Percentiles rank a stretch among this genome's conserved stretches.
These are phyloP conservation scores for Alternaria conjuncta DNA, from an alignment of 2,329 filamentous ascomycete species.

Conservation along the genomic window DNA sequence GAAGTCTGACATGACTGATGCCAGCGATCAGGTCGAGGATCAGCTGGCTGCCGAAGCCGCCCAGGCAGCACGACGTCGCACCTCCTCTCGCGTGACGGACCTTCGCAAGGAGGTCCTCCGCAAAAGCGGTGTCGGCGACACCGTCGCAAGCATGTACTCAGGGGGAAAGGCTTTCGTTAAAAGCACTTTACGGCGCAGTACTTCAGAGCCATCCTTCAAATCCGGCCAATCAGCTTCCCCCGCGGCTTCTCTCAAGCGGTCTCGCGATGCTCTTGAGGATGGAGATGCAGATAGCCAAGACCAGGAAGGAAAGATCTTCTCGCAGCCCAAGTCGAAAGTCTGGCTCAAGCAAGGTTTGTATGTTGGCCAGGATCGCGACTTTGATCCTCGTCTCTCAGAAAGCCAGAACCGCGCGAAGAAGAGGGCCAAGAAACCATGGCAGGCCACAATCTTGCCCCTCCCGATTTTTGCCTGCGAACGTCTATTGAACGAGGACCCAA, in stretches of 20 bases:
- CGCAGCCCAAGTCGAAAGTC: conserved; percentile 65
- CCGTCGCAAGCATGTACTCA: conserved; percentile 41
- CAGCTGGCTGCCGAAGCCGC: conserved; percentile 42
- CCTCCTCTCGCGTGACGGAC: conserved; percentile 40
- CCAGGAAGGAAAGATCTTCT: conserved; percentile 25
- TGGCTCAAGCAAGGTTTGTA: conserved; percentile 87
- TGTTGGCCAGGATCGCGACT: conserved; percentile 71
- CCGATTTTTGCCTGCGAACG: conserved; percentile 81
- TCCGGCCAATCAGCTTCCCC: conserved; percentile 18
- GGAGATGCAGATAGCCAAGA: conserved; percentile 20
- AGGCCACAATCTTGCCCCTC: conserved; percentile 69
- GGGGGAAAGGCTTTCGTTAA: conserved; percentile 46
- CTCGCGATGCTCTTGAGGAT: conserved; percentile 27
- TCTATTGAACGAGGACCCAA: conserved; percentile 66
- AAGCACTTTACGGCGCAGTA: conserved; percentile 34
- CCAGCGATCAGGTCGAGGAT: conserved; percentile 35
- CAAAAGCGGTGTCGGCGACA: conserved; percentile 40
- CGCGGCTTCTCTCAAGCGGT: conserved; percentile 29
- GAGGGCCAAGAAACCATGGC: conserved; percentile 43
- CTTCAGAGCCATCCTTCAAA: conserved; percentile 32
- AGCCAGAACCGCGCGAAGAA: conserved; percentile 51
- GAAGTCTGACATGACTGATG: conserved; percentile 18
- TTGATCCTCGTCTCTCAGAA: conserved; percentile 54
- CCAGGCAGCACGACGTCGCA: conserved; percentile 43
- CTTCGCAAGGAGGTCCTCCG: conserved; percentile 43